phyloP scores from a whole-genome alignment of 805 yeast genomes.

The Tanozyma kutaoensis region DNA sequence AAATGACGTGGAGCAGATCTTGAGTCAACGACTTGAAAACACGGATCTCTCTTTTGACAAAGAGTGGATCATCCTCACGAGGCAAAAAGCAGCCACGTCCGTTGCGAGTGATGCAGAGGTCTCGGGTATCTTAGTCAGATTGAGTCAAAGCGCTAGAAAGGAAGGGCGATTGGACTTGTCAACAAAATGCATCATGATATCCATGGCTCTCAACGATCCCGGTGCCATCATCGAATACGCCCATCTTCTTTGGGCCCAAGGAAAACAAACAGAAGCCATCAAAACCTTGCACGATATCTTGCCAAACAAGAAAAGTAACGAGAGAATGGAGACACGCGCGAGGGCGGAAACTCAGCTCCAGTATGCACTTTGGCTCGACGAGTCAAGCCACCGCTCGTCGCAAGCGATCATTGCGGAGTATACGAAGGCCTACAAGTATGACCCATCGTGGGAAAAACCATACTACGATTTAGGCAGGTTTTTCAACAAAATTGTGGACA shows the following conservation, averaged over 20 bases:
- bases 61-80: slow-evolving; percentile 43
- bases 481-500: slow-evolving; percentile 63
- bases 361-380: slow-evolving; percentile 81
- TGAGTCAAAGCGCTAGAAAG: slow-evolving; percentile 54
- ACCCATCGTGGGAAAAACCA: slow-evolving; percentile 61
- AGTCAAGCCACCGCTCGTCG: slow-evolving; percentile 72
- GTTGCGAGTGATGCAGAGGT: slow-evolving; percentile 17
- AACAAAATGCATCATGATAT: slow-evolving; percentile 51
- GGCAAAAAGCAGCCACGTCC: slow-evolving; percentile 37
- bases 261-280: slow-evolving; percentile 76
- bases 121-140: slow-evolving; percentile 37
- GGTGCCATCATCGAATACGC: slow-evolving; percentile 66
- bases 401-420: slow-evolving; percentile 62
- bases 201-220: slow-evolving; percentile 27
- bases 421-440: slow-evolving; percentile 38
- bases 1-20: slow-evolving; percentile 7
- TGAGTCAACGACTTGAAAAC: slow-evolving; percentile 17
- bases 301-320: slow-evolving; percentile 8
- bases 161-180: slow-evolving; percentile 63
- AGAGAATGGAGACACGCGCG: slow-evolving; percentile 3
- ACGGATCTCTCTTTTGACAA: slow-evolving; percentile 37
- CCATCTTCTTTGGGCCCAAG: slow-evolving; percentile 77
- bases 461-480: slow-evolving; percentile 72
- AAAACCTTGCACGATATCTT: slow-evolving; percentile 38
- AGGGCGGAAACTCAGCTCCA: slow-evolving; percentile 45